Percentiles rank a stretch among this genome's conserved stretches.
phyloP scores from a whole-genome alignment of 2,329 filamentous ascomycete species.

The Aspergillus candidus region DNA sequence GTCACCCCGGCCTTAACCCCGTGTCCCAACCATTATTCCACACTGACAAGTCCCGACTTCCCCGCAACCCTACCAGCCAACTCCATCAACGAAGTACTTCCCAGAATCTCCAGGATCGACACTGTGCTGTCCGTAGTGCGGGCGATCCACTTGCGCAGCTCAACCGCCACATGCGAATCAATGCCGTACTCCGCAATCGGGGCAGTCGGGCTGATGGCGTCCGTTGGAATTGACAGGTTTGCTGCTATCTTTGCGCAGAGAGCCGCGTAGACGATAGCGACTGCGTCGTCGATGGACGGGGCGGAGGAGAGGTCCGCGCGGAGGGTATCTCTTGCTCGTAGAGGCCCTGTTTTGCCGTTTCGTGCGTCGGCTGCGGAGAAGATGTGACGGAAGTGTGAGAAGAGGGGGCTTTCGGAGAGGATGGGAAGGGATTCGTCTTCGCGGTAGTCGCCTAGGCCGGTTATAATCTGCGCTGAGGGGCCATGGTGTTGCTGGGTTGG shows the following conservation, averaged over 20 bases:
- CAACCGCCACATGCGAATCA: conserved; percentile 43
- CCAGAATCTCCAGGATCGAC: conserved; percentile 25
- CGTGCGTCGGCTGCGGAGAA: background rate
- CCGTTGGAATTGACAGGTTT: conserved; percentile 14
- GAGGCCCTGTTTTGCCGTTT: background rate
- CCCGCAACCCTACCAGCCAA: conserved; percentile 18
- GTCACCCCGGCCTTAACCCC: too few relatives aligned
- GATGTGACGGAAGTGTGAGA: conserved; percentile 17
- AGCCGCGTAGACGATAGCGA: conserved; percentile 9
- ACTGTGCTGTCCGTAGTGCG: conserved; percentile 27
- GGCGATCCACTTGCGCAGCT: conserved; percentile 40
- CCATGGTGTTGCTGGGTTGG: background rate
- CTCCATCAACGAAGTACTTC: conserved; percentile 18
- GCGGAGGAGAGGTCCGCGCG: conserved; percentile 7
- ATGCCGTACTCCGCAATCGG: conserved; percentile 34
- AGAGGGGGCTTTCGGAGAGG: conserved; percentile 17
- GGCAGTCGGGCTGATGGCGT: conserved; percentile 18
- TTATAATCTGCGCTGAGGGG: conserved; percentile 15
- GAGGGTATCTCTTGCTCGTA: conserved; percentile 5
- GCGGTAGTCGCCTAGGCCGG: conserved; percentile 20
- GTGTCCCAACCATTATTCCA: too few relatives aligned
- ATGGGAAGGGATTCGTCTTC: conserved; percentile 15
- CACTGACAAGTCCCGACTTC: conserved; percentile 5
- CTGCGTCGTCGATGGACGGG: conserved; percentile 15
- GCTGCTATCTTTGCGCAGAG: conserved; percentile 15